phyloP scores from a whole-genome alignment of 805 yeast species.

The Lachancea sp. region DNA sequence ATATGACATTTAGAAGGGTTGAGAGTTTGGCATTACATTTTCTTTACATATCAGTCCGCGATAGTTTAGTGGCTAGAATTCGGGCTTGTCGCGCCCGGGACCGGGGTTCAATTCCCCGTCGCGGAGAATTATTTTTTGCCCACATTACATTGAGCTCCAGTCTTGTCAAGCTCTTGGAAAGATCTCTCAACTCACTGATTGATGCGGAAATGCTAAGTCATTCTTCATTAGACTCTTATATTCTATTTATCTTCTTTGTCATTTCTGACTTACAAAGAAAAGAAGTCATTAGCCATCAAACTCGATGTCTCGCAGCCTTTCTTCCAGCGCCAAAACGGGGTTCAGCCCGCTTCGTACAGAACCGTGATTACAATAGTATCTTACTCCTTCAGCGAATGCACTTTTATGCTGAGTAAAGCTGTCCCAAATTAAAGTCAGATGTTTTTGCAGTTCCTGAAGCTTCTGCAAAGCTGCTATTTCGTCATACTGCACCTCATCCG shows the following conservation, averaged over 20 bases:
- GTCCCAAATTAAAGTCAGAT: slow-evolving; percentile 39
- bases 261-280: background rate
- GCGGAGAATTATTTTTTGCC: slow-evolving; percentile 14
- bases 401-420: slow-evolving; percentile 40
- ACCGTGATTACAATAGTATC: slow-evolving; percentile 45
- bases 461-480: slow-evolving; percentile 36
- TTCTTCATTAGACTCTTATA: too few relatives aligned
- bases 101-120: slow-evolving; percentile 31
- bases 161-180: too few relatives aligned
- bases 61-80: slow-evolving; percentile 26
- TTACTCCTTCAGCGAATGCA: slow-evolving; percentile 42
- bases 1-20: too few relatives aligned
- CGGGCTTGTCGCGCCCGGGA: slow-evolving; percentile 29
- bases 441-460: slow-evolving; percentile 36
- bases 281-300: background rate
- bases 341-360: slow-evolving; percentile 36
- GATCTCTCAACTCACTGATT: too few relatives aligned
- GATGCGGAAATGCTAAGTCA: too few relatives aligned
- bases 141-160: too few relatives aligned
- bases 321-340: slow-evolving; percentile 32
- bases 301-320: slow-evolving; percentile 19
- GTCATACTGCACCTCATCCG: slow-evolving; percentile 35
- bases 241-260: background rate
- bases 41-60: slow-evolving; percentile 11
- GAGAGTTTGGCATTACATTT: too few relatives aligned